Conservation (phyloP, 1,284 basidiomycete genomes). For the Cryptococcus deneoformans region DNA sequence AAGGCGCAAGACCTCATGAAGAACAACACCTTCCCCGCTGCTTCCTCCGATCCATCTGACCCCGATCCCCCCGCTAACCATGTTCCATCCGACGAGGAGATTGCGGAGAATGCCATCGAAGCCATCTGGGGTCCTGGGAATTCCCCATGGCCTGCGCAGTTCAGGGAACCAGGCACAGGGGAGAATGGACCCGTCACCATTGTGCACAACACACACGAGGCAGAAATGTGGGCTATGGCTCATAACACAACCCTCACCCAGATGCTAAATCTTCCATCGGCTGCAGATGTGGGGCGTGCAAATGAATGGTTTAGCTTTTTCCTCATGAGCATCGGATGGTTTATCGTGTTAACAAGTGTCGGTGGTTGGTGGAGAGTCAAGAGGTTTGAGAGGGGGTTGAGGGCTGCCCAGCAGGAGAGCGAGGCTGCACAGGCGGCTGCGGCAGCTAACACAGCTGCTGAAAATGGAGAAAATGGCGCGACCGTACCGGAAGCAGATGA, state of each 20-base stretch:
- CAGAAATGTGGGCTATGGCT: conserved; percentile 39
- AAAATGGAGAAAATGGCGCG: conserved; percentile 10
- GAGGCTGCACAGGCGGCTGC: conserved; percentile 40
- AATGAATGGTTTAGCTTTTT: conserved; percentile 85
- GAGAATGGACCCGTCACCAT: conserved; percentile 21
- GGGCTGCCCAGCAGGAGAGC: conserved; percentile 35
- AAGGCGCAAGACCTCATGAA: conserved; percentile 47
- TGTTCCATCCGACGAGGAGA: conserved; percentile 21
- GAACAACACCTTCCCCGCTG: conserved; percentile 35
- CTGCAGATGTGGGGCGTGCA: conserved; percentile 49
- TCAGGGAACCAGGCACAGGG: conserved; percentile 17
- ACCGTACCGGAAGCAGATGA: conserved; percentile 4
- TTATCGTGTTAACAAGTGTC: conserved; percentile 73
- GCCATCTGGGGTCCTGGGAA: conserved; percentile 37
- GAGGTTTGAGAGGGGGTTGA: conserved; percentile 52
- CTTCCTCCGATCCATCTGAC: conserved; percentile 26
- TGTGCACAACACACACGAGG: conserved; percentile 50
- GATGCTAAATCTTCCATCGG: conserved; percentile 36
- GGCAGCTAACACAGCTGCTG: conserved; percentile 11
- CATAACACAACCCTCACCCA: conserved; percentile 42
- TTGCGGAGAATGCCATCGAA: conserved; percentile 39
- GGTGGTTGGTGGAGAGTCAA: conserved; percentile 82
- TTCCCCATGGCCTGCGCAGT: conserved; percentile 24
- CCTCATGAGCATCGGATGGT: conserved; percentile 92
- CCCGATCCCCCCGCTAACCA: conserved; percentile 27